These are phyloP conservation scores for Leishmania braziliensis DNA, from an alignment of 208 protist species.

Conservation along the genomic window DNA sequence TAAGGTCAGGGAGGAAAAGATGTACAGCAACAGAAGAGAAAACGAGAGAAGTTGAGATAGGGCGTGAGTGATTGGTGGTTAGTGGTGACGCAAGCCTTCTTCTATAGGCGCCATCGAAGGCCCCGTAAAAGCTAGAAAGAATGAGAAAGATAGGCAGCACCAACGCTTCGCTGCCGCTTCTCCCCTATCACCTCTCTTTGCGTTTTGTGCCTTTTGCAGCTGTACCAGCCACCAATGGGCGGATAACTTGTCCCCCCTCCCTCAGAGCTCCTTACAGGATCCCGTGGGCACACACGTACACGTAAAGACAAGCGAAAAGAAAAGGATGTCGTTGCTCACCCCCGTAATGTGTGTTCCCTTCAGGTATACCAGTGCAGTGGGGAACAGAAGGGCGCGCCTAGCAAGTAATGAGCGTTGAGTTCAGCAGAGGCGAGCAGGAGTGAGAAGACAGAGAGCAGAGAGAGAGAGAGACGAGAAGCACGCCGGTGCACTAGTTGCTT, in stretches of 20 bases:
- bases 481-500: neutral
- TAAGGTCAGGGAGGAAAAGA: neutral
- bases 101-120: neutral
- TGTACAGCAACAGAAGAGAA: slow-evolving; percentile 6
- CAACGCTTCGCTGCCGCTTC: neutral
- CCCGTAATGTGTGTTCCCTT: no score
- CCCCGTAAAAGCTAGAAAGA: neutral
- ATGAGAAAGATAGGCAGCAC: neutral
- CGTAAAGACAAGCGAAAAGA: no score
- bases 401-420: neutral
- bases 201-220: neutral
- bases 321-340: neutral
- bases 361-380: neutral
- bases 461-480: neutral
- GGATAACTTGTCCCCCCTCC: neutral
- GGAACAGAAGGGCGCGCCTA: neutral
- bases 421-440: neutral
- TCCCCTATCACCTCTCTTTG: neutral
- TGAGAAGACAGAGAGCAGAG: neutral
- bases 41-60: slow-evolving; percentile 25
- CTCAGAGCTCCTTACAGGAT: neutral
- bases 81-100: neutral
- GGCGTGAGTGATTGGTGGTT: neutral
- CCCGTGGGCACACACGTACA: neutral
- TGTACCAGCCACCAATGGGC: neutral